These are phyloP conservation scores for Candida takata DNA, from an alignment of 805 yeast species.

Conservation along the genomic window DNA sequence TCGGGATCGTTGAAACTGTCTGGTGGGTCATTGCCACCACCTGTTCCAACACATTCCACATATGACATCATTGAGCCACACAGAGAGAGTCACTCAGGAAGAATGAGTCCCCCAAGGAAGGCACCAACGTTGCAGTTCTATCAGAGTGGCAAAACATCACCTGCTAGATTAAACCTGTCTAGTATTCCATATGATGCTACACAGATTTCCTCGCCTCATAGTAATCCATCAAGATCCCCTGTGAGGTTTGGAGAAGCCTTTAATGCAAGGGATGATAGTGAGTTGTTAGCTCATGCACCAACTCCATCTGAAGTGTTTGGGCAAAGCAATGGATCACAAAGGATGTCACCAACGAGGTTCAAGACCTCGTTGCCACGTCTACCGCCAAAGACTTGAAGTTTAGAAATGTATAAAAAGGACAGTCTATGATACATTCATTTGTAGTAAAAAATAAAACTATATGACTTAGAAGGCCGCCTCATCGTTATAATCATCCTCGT, in stretches of 20 bases:
- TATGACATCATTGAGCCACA: constrained; percentile 19
- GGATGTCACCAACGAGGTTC: constrained; percentile 19
- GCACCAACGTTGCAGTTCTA: constrained; percentile 5
- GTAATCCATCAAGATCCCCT: constrained; percentile 2
- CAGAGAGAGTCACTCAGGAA: constrained; percentile 2
- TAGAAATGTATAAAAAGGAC: background rate
- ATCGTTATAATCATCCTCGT: constrained; percentile 46
- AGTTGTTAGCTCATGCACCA: constrained; percentile 35
- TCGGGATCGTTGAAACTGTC: constrained; percentile 10
- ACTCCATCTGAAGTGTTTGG: constrained; percentile 34
- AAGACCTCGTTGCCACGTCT: constrained; percentile 16
- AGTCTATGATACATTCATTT: background rate
- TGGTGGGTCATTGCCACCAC: constrained; percentile 7
- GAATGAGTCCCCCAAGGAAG: background rate
- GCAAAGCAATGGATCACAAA: constrained; percentile 6
- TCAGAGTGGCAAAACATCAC: constrained; percentile 13
- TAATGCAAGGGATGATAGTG: constrained; percentile 16
- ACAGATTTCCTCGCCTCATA: constrained; percentile 5
- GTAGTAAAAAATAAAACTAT: no score
- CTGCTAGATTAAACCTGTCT: constrained; percentile 10
- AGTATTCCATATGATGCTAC: constrained; percentile 21
- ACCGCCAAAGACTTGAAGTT: no score
- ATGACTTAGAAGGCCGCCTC: constrained; percentile 51
- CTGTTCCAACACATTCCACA: constrained; percentile 11
- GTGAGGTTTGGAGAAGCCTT: constrained; percentile 2